Evolutionary conservation across 345 rosid species (phyloP).

Genomic region (Gossypium ekmanianum): DNA sequence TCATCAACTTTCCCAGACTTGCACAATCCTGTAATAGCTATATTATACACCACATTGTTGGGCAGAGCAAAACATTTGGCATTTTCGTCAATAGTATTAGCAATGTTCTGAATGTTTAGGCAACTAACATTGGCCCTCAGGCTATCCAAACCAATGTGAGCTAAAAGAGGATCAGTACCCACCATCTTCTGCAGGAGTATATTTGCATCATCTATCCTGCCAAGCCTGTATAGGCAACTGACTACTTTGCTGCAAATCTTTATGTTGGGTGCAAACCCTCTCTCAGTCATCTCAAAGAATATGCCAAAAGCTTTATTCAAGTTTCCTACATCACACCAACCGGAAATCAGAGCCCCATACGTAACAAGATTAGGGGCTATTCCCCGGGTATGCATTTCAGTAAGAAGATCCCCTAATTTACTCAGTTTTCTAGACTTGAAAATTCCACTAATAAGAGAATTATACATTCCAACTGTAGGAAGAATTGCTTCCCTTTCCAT

Average conservation of each 20-base stretch:
- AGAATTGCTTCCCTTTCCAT: conserved; percentile 46
- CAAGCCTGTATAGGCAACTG: conserved; percentile 50
- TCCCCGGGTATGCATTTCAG: conserved; percentile 39
- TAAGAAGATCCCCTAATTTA: conserved; percentile 40
- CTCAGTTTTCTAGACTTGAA: conserved; percentile 42
- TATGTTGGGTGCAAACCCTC: conserved; percentile 50
- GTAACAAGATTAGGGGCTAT: conserved; percentile 52
- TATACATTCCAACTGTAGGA: conserved; percentile 57
- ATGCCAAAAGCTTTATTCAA: conserved; percentile 54
- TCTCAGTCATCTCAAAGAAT: conserved; percentile 59
- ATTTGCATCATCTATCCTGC: conserved; percentile 63
- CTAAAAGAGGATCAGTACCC: conserved; percentile 41
- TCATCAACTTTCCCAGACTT: conserved; percentile 58
- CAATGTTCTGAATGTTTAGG: conserved; percentile 42
- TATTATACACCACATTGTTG: conserved; percentile 56
- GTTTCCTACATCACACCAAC: conserved; percentile 64
- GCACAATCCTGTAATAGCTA: conserved; percentile 66
- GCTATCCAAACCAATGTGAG: conserved; percentile 26
- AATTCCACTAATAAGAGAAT: conserved; percentile 54
- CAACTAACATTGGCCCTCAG: conserved; percentile 22
- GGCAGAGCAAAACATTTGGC: conserved; percentile 41
- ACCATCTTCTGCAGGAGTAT: conserved; percentile 53
- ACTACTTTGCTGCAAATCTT: conserved; percentile 65
- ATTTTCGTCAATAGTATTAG: conserved; percentile 36
- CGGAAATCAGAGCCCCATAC: conserved; percentile 53